Evolutionary conservation across 306 rosid species (phyloP), one percentile per base, ranked within the genome.

Genomic region (Cucurbita pepo): DNA sequence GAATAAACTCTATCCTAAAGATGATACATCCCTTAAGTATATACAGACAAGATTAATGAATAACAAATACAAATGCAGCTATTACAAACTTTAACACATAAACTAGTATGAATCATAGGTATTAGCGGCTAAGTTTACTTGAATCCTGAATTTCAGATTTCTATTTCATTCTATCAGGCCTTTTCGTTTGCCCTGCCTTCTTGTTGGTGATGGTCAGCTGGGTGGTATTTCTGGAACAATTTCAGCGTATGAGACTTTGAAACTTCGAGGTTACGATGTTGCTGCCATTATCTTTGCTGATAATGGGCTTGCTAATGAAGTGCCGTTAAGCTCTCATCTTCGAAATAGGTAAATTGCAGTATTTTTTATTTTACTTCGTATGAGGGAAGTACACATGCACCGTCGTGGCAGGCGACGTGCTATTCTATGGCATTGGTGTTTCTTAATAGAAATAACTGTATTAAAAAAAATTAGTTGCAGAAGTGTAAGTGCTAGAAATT

Each of bases 191-290:
- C 98, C 98, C 54, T 89, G 88, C 34, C 74, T 94, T 86, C 96
- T 90, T 61, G 95, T 90, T 53, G 97, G 98, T 36, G 98, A 94
- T 85, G 97, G 98, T 56, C 83, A 76, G 79, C 77, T 94, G 12
- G 97, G 98, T 65, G 98, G 97, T 67, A 88, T 94, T 77, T 94
- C 98, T 67, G 96, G 89, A 76, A 90, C 98, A 64, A 87, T 94
- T 79, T 88, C 97, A 74, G 97, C 97, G 64, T 94, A 89, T 58
- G 98, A 94, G 82, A 87, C 82, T 76, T 86, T 94, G 87, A 89
- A 75, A 16, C 87, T 94, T 75, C 86, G 96, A 54, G 98, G 98
- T 64, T 90, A 89, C 71, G 97, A 94, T 75, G 83, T 90, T 77
- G 86, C 80, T 47, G 96, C 97, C 69, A 75, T 94, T 83, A 76